phyloP scores from a whole-genome alignment of 2,329 filamentous ascomycete species.

The Leptographium flavum region DNA sequence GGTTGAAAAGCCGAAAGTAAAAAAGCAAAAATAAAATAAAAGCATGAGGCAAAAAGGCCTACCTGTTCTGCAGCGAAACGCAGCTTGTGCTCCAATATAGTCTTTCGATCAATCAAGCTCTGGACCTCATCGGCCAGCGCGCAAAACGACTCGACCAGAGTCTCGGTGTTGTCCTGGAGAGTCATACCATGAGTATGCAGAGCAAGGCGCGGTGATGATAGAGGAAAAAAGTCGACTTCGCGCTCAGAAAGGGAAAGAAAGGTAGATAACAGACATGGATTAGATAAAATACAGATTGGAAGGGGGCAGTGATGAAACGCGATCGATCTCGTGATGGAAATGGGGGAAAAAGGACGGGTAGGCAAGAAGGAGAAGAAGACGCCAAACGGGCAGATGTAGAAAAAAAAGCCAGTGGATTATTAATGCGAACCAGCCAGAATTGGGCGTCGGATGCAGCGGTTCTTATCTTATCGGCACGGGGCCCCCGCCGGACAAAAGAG shows the following conservation, averaged over 20 bases:
- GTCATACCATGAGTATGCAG: constrained; percentile 23
- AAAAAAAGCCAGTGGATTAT: neutral
- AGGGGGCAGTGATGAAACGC: neutral
- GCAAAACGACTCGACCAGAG: constrained; percentile 49
- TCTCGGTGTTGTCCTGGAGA: constrained; percentile 33
- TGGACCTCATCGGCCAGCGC: constrained; percentile 52
- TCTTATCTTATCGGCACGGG: neutral
- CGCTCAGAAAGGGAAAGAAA: neutral
- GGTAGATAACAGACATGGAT: neutral
- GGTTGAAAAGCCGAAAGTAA: neutral
- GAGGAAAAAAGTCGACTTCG: constrained; percentile 5
- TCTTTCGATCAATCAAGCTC: constrained; percentile 47
- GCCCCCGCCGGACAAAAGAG: neutral
- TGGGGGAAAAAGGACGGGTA: constrained; percentile 8
- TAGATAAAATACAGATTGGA: neutral
- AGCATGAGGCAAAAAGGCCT: constrained; percentile 18
- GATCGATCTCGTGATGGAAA: neutral
- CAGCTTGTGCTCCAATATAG: constrained; percentile 51
- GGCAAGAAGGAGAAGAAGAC: constrained; percentile 1
- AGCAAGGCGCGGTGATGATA: neutral
- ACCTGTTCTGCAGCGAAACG: constrained; percentile 54
- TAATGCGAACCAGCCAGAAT: neutral
- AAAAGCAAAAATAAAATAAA: constrained; percentile 4
- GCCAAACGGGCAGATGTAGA: neutral
- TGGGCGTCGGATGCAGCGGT: no score